Conservation (phyloP, 2,329 filamentous ascomycete genomes). For the Cladorrhinum sp. region DNA sequence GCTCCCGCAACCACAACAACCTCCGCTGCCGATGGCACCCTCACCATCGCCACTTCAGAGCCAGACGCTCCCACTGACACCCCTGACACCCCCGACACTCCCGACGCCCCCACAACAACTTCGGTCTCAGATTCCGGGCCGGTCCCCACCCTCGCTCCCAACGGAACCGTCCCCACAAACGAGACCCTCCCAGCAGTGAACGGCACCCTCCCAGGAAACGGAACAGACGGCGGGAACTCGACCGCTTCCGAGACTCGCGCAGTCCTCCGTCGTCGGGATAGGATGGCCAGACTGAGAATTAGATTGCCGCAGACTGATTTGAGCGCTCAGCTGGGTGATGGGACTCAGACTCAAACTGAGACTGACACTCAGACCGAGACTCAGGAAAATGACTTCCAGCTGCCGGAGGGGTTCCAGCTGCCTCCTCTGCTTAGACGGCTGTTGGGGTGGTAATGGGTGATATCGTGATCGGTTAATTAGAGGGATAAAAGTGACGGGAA, state of each 20-base stretch:
- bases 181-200: not conserved
- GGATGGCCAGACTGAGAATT: not conserved
- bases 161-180: not conserved
- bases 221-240: not conserved
- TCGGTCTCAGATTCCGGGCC: no score
- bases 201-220: not conserved
- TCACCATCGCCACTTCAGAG: not conserved
- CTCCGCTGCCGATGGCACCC: no score
- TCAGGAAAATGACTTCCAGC: not conserved
- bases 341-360: not conserved
- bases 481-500: not conserved
- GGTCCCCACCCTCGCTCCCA: no score
- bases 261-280: not conserved
- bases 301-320: not conserved
- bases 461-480: no score
- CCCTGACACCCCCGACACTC: no score
- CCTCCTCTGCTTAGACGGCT: no score
- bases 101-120: not conserved
- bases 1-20: no score
- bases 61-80: no score
- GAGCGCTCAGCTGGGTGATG: not conserved
- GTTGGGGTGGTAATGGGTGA: no score
- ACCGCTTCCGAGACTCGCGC: not conserved
- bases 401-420: not conserved
- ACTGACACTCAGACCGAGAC: no score